Base-by-base conservation (phyloP, 2,329 filamentous ascomycete species). In the Phyllosticta citrichinensis region DNA sequence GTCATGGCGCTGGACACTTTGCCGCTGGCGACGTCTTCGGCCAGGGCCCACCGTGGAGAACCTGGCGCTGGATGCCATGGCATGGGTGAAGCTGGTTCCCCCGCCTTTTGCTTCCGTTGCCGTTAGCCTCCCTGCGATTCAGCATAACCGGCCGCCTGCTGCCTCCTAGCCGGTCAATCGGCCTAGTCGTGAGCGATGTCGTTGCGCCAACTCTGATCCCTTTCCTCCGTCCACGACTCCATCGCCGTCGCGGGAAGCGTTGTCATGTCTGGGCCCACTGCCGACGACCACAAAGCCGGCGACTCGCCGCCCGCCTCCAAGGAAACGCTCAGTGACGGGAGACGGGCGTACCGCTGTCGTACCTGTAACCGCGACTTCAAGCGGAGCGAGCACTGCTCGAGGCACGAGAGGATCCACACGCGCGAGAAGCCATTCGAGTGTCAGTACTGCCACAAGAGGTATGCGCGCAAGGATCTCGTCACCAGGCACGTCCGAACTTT, bases 381-480 rank as follows among this genome's bases (percentile, higher is more conserved):
- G 60, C 65, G 71, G 47, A 69, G 66, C 30, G 71, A 73, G 62
- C 71, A 73, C 63, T 72, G 70, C 56, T 66, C 70, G 58, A 66
- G 71, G 27, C 71, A 73, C 62, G 69, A 73, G 62, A 64, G 71
- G 50, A 69, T 69, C 11, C 71, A 73, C 57, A 71, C 69, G 5
- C 69, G 70, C 27, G 70, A 72, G 61, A 66, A 68, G 25, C 71
- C 71, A 9, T 73, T 72, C 58, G 57, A 65, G 24, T 73, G 71
- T 62, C 63, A 65, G 40, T 72, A 70, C 56, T 73, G 71, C 65
- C 67, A 69, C 19, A 64, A 69, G 20, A 67, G 64, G 55, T 73
- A 73, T 63, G 70, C 69, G 55, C 66, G 71, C 61, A 73, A 71
- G 69, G 71, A 73, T 61, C 65, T 73, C n/a, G 68, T 73, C 14